phyloP scores from a whole-genome alignment of 1,284 basidiomycete species.

The Cystobasidium sp. region DNA sequence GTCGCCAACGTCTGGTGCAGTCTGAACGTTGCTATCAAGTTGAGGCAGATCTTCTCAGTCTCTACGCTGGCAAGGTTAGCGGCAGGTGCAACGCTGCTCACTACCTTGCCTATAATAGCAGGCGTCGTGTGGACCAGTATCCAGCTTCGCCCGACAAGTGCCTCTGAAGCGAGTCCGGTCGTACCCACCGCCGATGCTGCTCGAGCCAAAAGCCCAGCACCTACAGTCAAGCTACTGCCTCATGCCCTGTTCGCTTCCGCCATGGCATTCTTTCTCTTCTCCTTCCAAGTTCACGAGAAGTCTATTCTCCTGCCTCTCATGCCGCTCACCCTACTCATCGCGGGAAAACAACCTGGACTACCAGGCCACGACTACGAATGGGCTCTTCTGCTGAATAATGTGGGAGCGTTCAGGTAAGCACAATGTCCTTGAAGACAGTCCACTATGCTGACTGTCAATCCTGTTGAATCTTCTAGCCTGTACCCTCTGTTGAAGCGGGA shows the following conservation, averaged over 20 bases:
- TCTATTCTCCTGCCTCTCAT: constrained; percentile 84
- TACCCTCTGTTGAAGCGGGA: constrained; percentile 85
- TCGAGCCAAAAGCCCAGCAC: constrained; percentile 38
- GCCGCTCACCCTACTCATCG: constrained; percentile 78
- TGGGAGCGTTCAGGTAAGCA: constrained; percentile 80
- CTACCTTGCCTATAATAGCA: constrained; percentile 54
- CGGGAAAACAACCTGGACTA: constrained; percentile 61
- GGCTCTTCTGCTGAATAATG: constrained; percentile 78
- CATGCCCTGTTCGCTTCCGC: constrained; percentile 51
- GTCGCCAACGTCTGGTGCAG: constrained; percentile 95
- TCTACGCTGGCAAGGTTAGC: constrained; percentile 56
- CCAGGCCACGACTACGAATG: constrained; percentile 72
- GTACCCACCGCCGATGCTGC: neutral
- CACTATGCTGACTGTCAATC: neutral
- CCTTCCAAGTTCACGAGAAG: constrained; percentile 95
- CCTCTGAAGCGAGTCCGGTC: neutral
- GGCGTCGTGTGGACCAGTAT: constrained; percentile 52
- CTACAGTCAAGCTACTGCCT: constrained; percentile 54
- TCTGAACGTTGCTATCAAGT: constrained; percentile 83
- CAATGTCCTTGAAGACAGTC: no score
- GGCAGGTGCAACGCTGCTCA: constrained; percentile 55
- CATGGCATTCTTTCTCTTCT: constrained; percentile 90
- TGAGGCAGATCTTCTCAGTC: constrained; percentile 61
- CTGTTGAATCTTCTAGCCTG: constrained; percentile 65
- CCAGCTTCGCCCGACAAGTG: constrained; percentile 20